Conservation (phyloP, 2,329 filamentous ascomycete species). For the Diplocarpon rosae region DNA sequence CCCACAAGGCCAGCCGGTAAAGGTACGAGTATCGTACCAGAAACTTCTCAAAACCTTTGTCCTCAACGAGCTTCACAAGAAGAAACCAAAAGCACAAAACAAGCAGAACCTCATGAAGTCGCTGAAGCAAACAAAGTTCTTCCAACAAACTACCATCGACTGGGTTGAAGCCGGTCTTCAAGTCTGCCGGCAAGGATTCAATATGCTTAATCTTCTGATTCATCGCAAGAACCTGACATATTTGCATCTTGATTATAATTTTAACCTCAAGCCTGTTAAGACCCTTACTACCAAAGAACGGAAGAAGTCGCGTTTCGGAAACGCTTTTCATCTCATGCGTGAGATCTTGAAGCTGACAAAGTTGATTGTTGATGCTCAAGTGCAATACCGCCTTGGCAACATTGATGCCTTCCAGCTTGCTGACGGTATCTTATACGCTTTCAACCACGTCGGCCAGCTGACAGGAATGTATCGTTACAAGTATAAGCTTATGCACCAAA, state of each 20-base stretch:
- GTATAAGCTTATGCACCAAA: constrained; percentile 99
- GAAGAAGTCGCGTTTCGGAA: constrained; percentile 98
- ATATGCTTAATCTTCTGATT: constrained; percentile 96
- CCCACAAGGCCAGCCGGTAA: constrained; percentile 81
- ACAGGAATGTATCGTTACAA: constrained; percentile 99
- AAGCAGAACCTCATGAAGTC: constrained; percentile 86
- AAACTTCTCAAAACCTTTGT: constrained; percentile 95
- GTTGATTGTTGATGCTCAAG: constrained; percentile 95
- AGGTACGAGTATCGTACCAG: constrained; percentile 96
- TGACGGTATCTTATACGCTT: constrained; percentile 97
- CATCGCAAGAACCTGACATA: constrained; percentile 98
- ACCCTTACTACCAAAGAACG: constrained; percentile 96
- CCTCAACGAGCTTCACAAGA: constrained; percentile 92
- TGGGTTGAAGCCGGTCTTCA: constrained; percentile 99
- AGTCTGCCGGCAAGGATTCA: constrained; percentile 96
- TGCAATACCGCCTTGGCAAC: constrained; percentile 93
- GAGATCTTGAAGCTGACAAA: constrained; percentile 94
- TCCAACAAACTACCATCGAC: constrained; percentile 98
- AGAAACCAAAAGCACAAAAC: constrained; percentile 88
- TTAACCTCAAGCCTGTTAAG: constrained; percentile 98
- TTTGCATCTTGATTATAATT: constrained; percentile 97
- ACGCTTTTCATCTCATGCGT: constrained; percentile 97
- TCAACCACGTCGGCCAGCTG: constrained; percentile 96
- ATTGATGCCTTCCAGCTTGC: constrained; percentile 98
- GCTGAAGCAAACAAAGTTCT: constrained; percentile 94